Base-by-base conservation (phyloP, 768 basidiomycete genomes). In the Grammothele lineata region DNA sequence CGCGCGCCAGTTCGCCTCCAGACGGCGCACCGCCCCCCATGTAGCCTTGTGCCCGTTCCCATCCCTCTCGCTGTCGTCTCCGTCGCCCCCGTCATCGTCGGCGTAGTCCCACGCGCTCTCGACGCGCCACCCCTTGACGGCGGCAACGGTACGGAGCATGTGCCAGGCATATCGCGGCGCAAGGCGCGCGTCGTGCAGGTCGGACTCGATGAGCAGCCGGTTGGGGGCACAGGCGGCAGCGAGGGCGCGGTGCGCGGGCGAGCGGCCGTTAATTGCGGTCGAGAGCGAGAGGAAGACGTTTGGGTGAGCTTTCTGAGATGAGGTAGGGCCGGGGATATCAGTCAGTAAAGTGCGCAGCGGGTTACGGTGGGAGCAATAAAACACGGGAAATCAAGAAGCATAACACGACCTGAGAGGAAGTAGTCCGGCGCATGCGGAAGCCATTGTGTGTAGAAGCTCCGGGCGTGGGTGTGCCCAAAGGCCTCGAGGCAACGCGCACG, bases 251-350 rank as follows among this genome's bases (percentile, higher is more conserved):
- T 87, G 78, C 33, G 78, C 78, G 5, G 73, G 66, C 6, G 87
- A 85, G 33, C 86, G 81, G 18, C 77, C 70, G 51, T 95, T 95
- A 57, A 95, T 89, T 47, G 78, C 81, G 0, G 85, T 89, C 1
- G 94, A 96, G 10, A 95, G 71, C 0, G 94, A 97, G 45, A 95
- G 73, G 67, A 83, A 99, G 41, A 84, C 72, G 64, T 97, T 97
- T 4, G 67, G 58, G 53, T 93, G 81, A 37, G 66, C 72, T 66
- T 72, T 83, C 86, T 92, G 66, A 14, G 27, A n/a, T n/a, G n/a
- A n/a, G n/a, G n/a, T n/a, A n/a, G n/a, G n/a, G n/a, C n/a, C n/a
- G n/a, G n/a, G n/a, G n/a, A n/a, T n/a, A n/a, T n/a, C n/a, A n/a
- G n/a, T n/a, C n/a, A n/a, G n/a, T n/a, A n/a, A n/a, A n/a, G n/a